A percentile compares a stretch with the other conserved stretches of the same genome.
phyloP scores from a whole-genome alignment of 176 grass and related monocot species.

The Bolboschoenus planiculmis region DNA sequence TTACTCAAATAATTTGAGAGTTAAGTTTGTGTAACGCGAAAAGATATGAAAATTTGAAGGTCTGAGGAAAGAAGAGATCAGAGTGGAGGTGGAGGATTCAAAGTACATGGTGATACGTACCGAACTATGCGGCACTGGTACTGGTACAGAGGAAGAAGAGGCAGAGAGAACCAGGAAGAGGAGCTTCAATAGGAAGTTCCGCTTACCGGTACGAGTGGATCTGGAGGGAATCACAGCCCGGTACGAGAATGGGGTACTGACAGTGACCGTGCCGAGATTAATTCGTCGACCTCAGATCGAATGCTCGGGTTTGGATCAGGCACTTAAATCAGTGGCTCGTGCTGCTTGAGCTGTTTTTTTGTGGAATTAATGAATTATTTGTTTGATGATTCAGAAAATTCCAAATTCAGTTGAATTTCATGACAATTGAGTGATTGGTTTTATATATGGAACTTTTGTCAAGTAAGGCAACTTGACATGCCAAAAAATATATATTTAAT shows the following conservation, averaged over 20 bases:
- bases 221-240: conserved; percentile 50
- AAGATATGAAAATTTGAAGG: conserved; percentile 20
- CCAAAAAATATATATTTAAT: neutral
- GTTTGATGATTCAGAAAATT: neutral
- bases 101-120: conserved; percentile 72
- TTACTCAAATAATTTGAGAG: neutral
- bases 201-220: conserved; percentile 55
- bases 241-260: conserved; percentile 58
- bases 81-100: conserved; percentile 70
- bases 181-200: conserved; percentile 68
- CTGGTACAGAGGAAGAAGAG: neutral
- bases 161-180: neutral
- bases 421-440: neutral
- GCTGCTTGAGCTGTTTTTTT: conserved; percentile 46
- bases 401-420: neutral
- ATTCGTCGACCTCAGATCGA: conserved; percentile 18
- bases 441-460: neutral
- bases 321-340: conserved; percentile 34
- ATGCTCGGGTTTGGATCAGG: conserved; percentile 17
- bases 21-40: neutral
- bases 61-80: conserved; percentile 68
- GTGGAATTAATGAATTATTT: neutral
- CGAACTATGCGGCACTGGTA: conserved; percentile 14
- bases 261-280: conserved; percentile 62
- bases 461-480: neutral